These are phyloP conservation scores for Iris pallida DNA, from an alignment of 116 monocot genomes.

Conservation along the genomic window DNA sequence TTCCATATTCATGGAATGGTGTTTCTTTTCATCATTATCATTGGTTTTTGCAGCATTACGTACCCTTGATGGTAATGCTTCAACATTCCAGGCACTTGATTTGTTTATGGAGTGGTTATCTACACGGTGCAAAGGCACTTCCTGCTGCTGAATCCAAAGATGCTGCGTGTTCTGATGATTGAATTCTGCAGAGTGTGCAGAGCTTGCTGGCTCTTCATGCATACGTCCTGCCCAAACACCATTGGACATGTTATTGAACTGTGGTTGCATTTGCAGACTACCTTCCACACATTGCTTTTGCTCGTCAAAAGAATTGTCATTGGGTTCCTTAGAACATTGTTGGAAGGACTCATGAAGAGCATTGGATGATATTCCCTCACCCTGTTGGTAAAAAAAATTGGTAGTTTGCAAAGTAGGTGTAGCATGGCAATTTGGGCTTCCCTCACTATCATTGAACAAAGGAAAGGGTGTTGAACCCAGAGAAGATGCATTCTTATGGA, in stretches of 20 bases:
- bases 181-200: slow-evolving; percentile 19
- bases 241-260: slow-evolving; percentile 11
- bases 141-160: slow-evolving; percentile 46
- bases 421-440: slow-evolving; percentile 16
- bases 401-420: neutral
- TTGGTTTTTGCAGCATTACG: slow-evolving; percentile 13
- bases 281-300: slow-evolving; percentile 28
- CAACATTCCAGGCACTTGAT: slow-evolving; percentile 23
- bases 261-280: slow-evolving; percentile 18
- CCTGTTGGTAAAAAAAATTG: too few relatives aligned
- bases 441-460: slow-evolving; percentile 31
- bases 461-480: slow-evolving; percentile 36
- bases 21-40: slow-evolving; percentile 14
- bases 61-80: slow-evolving; percentile 9
- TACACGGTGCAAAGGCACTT: slow-evolving; percentile 9
- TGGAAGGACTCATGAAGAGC: too few relatives aligned
- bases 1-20: slow-evolving; percentile 8
- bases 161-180: slow-evolving; percentile 18
- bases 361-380: too few relatives aligned
- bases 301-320: slow-evolving; percentile 22
- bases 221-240: slow-evolving; percentile 31
- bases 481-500: slow-evolving; percentile 31
- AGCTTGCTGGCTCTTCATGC: slow-evolving; percentile 18
- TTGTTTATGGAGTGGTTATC: slow-evolving; percentile 11
- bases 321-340: too few relatives aligned